Evolutionary conservation across 2,329 filamentous ascomycete species (phyloP).

Genomic region (Ambrosiella cleistominuta): DNA sequence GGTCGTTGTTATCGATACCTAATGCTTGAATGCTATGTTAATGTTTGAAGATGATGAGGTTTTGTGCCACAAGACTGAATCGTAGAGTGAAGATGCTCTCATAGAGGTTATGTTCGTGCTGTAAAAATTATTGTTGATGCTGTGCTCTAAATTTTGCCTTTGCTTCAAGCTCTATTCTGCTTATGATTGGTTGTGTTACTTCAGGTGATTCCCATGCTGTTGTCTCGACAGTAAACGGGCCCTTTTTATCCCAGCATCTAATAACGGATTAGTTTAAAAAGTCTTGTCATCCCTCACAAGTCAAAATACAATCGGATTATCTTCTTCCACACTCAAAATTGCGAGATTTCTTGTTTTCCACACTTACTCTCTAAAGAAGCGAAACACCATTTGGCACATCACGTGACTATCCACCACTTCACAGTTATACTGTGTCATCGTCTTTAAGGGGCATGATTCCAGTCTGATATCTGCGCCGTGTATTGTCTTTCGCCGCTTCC

Average conservation of each 20-base stretch:
- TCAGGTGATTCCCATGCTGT: slow-evolving; percentile 38
- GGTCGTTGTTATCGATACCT: neutral
- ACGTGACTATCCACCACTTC: slow-evolving; percentile 31
- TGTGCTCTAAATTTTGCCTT: slow-evolving; percentile 7
- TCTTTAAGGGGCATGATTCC: slow-evolving; percentile 35
- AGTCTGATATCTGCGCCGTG: slow-evolving; percentile 28
- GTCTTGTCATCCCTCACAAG: neutral
- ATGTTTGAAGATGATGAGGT: no score
- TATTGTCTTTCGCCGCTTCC: slow-evolving; percentile 31
- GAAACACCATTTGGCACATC: slow-evolving; percentile 38
- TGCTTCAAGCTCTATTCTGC: slow-evolving; percentile 9
- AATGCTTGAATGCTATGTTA: no score
- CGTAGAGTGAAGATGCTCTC: no score
- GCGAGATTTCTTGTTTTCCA: neutral
- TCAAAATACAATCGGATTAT: neutral
- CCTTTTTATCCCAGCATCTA: slow-evolving; percentile 42
- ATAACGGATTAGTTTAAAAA: slow-evolving; percentile 9
- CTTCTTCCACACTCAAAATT: neutral
- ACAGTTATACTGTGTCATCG: slow-evolving; percentile 45
- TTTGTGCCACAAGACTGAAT: no score
- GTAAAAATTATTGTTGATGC: neutral
- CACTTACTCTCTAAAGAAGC: slow-evolving; percentile 41
- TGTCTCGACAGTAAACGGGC: slow-evolving; percentile 43
- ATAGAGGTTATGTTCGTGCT: neutral
- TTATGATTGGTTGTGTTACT: slow-evolving; percentile 11